Conservation (phyloP, 2,329 filamentous ascomycete species). For the Furcasterigmium furcatum region DNA sequence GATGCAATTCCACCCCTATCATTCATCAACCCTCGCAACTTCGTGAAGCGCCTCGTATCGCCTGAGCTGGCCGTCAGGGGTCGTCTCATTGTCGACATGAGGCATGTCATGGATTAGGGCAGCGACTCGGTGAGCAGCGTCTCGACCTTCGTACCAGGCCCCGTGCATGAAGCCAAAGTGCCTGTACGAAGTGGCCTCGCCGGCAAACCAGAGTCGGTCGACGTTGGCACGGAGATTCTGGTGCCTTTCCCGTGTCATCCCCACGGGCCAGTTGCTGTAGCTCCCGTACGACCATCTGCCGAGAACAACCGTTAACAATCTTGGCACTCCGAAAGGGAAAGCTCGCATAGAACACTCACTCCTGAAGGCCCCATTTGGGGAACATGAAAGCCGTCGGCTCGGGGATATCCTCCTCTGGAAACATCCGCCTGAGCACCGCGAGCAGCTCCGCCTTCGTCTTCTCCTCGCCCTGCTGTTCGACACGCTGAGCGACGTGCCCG, state of each 20-base stretch:
- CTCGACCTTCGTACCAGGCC: conserved; percentile 54
- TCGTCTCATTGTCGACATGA: conserved; percentile 15
- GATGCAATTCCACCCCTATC: too few species aligned
- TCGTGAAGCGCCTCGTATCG: conserved; percentile 25
- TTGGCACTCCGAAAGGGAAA: too few species aligned
- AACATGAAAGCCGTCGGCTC: conserved; percentile 60
- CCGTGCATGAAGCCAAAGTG: conserved; percentile 67
- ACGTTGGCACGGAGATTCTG: conserved; percentile 67
- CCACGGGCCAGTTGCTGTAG: conserved; percentile 66
- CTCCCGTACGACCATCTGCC: conserved; percentile 49
- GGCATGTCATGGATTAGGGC: conserved; percentile 23
- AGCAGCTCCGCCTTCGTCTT: conserved; percentile 55
- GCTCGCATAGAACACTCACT: too few species aligned
- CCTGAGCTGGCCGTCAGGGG: conserved; percentile 18
- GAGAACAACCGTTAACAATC: conserved; percentile 1
- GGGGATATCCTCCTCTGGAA: conserved; percentile 51
- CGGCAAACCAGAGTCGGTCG: conserved; percentile 59
- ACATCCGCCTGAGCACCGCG: conserved; percentile 58
- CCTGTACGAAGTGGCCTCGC: conserved; percentile 58
- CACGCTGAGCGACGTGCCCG: conserved; percentile 49
- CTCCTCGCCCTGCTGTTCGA: conserved; percentile 57
- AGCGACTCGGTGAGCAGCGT: conserved; percentile 41
- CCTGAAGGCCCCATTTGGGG: conserved; percentile 49
- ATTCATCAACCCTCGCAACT: too few species aligned
- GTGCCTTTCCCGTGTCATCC: conserved; percentile 61